Evolutionary conservation across 306 rosid species (phyloP), one percentile per base, ranked within the genome.

Genomic region (Corylus americana): DNA sequence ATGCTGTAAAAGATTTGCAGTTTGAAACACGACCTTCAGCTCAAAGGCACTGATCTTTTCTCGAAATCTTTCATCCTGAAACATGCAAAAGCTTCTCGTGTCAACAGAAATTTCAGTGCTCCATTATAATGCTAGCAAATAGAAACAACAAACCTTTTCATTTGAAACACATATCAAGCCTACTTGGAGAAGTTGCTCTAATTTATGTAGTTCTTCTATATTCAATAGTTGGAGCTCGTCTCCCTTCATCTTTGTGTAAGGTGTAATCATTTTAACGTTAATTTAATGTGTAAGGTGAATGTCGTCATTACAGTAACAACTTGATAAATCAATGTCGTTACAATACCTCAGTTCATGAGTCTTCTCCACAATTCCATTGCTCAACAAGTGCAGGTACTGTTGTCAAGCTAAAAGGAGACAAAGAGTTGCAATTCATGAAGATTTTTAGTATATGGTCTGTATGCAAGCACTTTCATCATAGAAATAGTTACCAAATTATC

Each of bases 141-240:
- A 42, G 22, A 31, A 31, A 31, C 31, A 29, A 68, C 25, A 20
- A n/a, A 80, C 87, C 87, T 77, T 84, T 10, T 54, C 14, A 50
- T 80, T 73, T 5, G 9, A 0, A 18, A 84, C 85, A 8, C 87
- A 80, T 42, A 14, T 42, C 17, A 84, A 72, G 35, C 82, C 79
- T 48, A 42, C 63, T 63, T 27, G 50, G 10, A 77, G 68, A 5
- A 27, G 35, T 49, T 77, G 68, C 67, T 80, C 87, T 25, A 84
- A 71, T 17, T 55, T 16, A 42, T 55, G 74, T 29, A 84, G 63
- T 1, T 84, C 85, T 11, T 80, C 77, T 10, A 80, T 17, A 55
- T 74, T 71, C 22, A 84, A 47, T 39, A 57, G 77, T 63, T 73
- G 77, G 62, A 84, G 82, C n/a, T 84, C 85, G 18, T 84, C 87